Evolutionary conservation across 495 filamentous ascomycete species (phyloP), one percentile per base, ranked within the genome.

Genomic region (Hypoxylon trugodes): DNA sequence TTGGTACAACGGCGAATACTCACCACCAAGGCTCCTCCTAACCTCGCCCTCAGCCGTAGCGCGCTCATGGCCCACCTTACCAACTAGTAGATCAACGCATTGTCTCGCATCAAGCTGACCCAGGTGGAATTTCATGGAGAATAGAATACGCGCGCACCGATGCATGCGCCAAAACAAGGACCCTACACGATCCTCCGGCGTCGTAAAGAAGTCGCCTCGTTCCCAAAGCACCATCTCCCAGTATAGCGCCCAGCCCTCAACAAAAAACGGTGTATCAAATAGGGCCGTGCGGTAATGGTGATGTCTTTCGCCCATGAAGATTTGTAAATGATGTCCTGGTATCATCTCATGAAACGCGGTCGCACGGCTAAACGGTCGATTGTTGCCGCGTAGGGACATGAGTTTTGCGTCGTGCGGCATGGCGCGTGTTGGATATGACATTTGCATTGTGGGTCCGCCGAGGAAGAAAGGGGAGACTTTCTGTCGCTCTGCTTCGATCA

Each of bases 331-430:
- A 61, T 85, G 81, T 12, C 81, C 81, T 0, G 82, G 81, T 25
- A 85, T 80, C 73, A 84, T 76, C 70, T 85, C 82, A 67, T 85
- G 81, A 59, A 82, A 82, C 6, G 80, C 80, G 0, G 79, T 84
- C 3, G 80, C 79, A 4, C 80, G 77, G 1, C 78, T 72, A 63
- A 84, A 83, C 68, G 80, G 79, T 12, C 74, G 53, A 59, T 81
- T 84, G 67, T 84, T 85, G 2, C 80, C 80, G 7, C 81, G 77
- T 75, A 84, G 75, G 43, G 73, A 74, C 81, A 83, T 83, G 53
- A 82, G 54, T 68, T 84, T 85, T 15, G 69, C 73, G 13, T 69
- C 75, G 51, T 84, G 81, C 8, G 65, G 52, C 82, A 84, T 84
- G 2, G 71, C 66, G 9, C 70, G 68, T 1, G 76, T 78, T 21